Conservation (phyloP, 1,284 basidiomycete species). For the Vanrija humicola region DNA sequence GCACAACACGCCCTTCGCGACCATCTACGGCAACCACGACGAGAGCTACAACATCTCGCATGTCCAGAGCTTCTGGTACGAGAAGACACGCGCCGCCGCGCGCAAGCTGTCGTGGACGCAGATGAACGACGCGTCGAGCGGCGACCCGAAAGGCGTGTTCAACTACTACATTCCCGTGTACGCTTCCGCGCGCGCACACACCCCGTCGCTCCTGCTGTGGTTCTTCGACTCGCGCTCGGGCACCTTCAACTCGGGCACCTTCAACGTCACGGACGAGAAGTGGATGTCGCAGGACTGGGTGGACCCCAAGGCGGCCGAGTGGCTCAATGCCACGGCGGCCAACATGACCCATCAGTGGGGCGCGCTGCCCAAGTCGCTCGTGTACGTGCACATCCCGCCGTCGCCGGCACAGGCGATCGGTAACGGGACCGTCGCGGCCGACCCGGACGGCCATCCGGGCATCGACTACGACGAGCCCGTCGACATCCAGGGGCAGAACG, state of each 20-base stretch:
- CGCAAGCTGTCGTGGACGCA: conserved; percentile 1
- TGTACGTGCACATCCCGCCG: conserved; percentile 22
- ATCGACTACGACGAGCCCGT: conserved; percentile 8
- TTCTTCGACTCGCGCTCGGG: conserved; percentile 20
- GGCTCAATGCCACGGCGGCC: conserved; percentile 5
- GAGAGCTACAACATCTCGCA: conserved; percentile 25
- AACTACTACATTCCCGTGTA: conserved; percentile 28
- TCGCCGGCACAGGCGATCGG: not conserved
- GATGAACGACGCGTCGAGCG: not conserved
- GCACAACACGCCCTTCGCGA: conserved; percentile 15
- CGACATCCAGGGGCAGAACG: not conserved
- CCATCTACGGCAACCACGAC: conserved; percentile 24
- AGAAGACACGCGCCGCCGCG: not conserved
- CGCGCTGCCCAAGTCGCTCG: conserved; percentile 11
- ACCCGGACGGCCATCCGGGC: conserved; percentile 3
- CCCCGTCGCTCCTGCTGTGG: conserved; percentile 22
- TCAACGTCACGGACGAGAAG: conserved; percentile 5
- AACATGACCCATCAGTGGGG: conserved; percentile 10
- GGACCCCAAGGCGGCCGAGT: conserved; percentile 12
- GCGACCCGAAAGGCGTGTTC: conserved; percentile 10
- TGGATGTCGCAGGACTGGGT: conserved; percentile 19
- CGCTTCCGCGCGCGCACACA: not conserved
- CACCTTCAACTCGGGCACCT: conserved; percentile 11
- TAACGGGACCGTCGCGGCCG: not conserved
- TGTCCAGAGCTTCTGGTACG: not conserved